These are phyloP conservation scores for Filosporella fistucella DNA, from an alignment of 495 filamentous ascomycete genomes.

Conservation along the genomic window DNA sequence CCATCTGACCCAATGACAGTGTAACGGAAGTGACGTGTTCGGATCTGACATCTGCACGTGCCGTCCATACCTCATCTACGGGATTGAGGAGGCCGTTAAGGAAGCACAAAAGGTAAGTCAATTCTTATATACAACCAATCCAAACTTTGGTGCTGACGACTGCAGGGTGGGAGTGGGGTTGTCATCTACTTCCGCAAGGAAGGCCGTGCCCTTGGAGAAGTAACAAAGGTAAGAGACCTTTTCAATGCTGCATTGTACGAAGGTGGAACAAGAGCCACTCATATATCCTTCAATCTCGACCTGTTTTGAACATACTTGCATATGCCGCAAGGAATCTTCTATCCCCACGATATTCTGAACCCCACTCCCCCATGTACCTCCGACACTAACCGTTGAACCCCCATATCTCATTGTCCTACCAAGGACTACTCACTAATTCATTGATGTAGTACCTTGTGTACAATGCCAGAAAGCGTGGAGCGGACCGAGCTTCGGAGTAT, in stretches of 20 bases:
- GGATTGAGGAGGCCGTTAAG: constrained; percentile 93
- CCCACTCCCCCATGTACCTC: constrained; percentile 17
- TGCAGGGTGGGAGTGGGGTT: constrained; percentile 83
- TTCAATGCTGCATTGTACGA: constrained; percentile 5
- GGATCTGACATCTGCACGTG: constrained; percentile 96
- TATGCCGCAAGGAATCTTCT: constrained; percentile 2
- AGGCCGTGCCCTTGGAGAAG: constrained; percentile 91
- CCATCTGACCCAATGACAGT: constrained; percentile 36
- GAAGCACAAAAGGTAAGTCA: constrained; percentile 63
- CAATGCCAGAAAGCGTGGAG: constrained; percentile 84
- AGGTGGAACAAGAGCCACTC: constrained; percentile 14
- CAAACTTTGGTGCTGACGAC: constrained; percentile 2
- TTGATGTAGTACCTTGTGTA: constrained; percentile 72
- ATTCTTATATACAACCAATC: neutral
- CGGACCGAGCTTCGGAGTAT: constrained; percentile 91
- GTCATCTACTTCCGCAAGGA: constrained; percentile 99
- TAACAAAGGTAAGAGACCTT: constrained; percentile 66
- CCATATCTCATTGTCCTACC: neutral
- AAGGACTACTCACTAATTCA: constrained; percentile 14
- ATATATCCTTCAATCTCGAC: constrained; percentile 20
- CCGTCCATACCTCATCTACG: constrained; percentile 93
- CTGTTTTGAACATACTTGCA: constrained; percentile 17
- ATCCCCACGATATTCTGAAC: neutral
- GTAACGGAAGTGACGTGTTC: constrained; percentile 97
- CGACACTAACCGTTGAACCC: constrained; percentile 11